phyloP scores from a whole-genome alignment of 805 yeast species.

The Sugiyamaella chiloensis region DNA sequence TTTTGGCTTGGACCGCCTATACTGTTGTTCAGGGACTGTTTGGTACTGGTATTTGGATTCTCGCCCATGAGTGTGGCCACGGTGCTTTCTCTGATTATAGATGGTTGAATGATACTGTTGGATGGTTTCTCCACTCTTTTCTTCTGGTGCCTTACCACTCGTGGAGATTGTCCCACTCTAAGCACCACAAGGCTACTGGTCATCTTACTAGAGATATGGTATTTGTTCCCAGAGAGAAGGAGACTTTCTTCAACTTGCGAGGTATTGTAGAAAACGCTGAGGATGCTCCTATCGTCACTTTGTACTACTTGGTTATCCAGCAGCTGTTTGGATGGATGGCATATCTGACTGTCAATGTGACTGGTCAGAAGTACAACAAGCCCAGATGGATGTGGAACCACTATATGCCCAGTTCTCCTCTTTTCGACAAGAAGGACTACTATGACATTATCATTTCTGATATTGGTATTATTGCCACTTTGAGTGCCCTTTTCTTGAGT shows the following conservation, averaged over 20 bases:
- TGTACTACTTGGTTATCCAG: conserved; percentile 55
- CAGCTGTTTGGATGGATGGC: conserved; percentile 76
- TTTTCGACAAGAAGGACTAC: conserved; percentile 70
- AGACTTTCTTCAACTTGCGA: conserved; percentile 45
- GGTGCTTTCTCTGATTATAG: conserved; percentile 76
- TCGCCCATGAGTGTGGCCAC: conserved; percentile 93
- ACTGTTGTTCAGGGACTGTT: conserved; percentile 57
- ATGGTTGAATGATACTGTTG: conserved; percentile 70
- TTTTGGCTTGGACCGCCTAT: conserved; percentile 57
- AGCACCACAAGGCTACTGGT: conserved; percentile 90
- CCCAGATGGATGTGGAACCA: conserved; percentile 55
- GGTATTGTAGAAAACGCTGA: conserved; percentile 54
- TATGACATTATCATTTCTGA: conserved; percentile 71
- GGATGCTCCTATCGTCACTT: conserved; percentile 71
- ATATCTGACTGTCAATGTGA: conserved; percentile 64
- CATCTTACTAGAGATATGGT: conserved; percentile 81
- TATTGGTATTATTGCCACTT: conserved; percentile 60
- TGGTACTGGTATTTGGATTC: conserved; percentile 77
- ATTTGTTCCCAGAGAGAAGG: conserved; percentile 69
- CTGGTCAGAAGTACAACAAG: conserved; percentile 64
- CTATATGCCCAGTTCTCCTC: conserved; percentile 68
- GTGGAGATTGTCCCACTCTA: conserved; percentile 80
- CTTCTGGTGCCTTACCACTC: conserved; percentile 82
- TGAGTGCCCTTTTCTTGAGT: conserved; percentile 56
- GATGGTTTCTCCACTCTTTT: conserved; percentile 79